Conservation (phyloP, 352 stramenopile genomes). For the Phytophthora europaea region DNA sequence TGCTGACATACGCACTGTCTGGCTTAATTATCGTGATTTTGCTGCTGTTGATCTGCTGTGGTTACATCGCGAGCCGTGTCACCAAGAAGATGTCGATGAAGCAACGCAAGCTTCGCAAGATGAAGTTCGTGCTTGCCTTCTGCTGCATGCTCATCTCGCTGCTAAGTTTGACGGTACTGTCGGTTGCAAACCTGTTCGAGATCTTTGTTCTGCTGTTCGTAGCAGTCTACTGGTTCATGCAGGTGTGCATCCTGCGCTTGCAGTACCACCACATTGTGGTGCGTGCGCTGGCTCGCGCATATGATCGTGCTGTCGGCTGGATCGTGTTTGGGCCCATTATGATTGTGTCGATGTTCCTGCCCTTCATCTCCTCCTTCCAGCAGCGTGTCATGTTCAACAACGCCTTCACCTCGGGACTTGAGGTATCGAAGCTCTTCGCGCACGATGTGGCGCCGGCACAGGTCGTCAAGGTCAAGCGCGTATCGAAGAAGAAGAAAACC, state of each 20-base stretch:
- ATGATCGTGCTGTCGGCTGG: conserved; percentile 85
- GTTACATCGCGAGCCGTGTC: conserved; percentile 87
- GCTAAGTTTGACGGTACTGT: conserved; percentile 77
- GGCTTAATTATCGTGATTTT: conserved; percentile 78
- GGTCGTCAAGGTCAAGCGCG: conserved; percentile 89
- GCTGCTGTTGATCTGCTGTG: conserved; percentile 79
- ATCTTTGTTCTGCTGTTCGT: conserved; percentile 77
- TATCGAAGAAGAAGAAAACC: conserved; percentile 93
- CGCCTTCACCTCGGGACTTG: conserved; percentile 87
- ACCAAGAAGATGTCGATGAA: conserved; percentile 94
- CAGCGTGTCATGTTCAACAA: conserved; percentile 94
- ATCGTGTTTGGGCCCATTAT: conserved; percentile 92
- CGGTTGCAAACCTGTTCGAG: conserved; percentile 79
- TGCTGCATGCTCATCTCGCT: conserved; percentile 74
- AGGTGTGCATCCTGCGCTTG: conserved; percentile 78
- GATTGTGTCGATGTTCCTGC: conserved; percentile 91
- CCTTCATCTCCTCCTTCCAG: conserved; percentile 90
- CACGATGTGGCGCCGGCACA: conserved; percentile 85
- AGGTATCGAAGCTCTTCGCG: conserved; percentile 91
- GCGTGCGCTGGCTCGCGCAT: conserved; percentile 73
- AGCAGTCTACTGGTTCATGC: conserved; percentile 90
- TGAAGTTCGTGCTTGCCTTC: conserved; percentile 86
- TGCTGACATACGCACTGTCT: conserved; percentile 73
- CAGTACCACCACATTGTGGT: conserved; percentile 91
- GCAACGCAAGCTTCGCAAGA: conserved; percentile 90